A percentile compares a stretch with the other conserved stretches of the same genome.
These are phyloP conservation scores for Trichosanthes truncata DNA, from an alignment of 306 rosid species.

Conservation along the genomic window DNA sequence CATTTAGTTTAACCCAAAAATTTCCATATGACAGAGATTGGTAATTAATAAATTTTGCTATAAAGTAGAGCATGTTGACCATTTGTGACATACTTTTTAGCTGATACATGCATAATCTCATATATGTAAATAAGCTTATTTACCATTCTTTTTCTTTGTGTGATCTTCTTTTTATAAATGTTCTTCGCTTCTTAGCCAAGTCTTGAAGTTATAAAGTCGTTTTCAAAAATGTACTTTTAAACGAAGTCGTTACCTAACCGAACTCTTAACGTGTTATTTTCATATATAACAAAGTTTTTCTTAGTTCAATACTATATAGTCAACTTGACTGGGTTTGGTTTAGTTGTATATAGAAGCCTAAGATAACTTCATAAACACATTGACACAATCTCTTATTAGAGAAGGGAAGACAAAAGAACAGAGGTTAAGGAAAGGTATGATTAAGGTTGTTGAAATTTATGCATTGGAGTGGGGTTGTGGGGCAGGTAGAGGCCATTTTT, in stretches of 20 bases:
- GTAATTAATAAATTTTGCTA: not conserved
- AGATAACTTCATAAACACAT: not conserved
- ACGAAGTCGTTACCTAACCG: not conserved
- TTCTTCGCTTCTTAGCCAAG: not conserved
- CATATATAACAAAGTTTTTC: not conserved
- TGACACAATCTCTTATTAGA: not conserved
- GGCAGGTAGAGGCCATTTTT: constrained; percentile 13
- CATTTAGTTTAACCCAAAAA: not conserved
- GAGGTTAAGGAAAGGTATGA: constrained; percentile 7
- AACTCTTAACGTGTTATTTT: not conserved
- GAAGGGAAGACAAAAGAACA: not conserved
- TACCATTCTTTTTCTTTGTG: not conserved
- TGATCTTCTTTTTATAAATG: not conserved
- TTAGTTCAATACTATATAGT: not conserved
- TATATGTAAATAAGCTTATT: not conserved
- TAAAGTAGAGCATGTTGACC: not conserved
- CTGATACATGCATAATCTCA: not conserved
- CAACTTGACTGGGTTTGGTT: not conserved
- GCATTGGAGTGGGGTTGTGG: constrained; percentile 28
- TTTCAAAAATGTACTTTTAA: not conserved
- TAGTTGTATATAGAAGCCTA: not conserved
- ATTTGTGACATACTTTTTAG: not conserved
- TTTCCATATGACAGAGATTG: not conserved
- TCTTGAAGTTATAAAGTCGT: not conserved
- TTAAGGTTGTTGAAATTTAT: constrained; percentile 12